A percentile compares a stretch with the other conserved stretches of the same genome.
Conservation (phyloP, 768 basidiomycete species). For the Mycena galopus region DNA sequence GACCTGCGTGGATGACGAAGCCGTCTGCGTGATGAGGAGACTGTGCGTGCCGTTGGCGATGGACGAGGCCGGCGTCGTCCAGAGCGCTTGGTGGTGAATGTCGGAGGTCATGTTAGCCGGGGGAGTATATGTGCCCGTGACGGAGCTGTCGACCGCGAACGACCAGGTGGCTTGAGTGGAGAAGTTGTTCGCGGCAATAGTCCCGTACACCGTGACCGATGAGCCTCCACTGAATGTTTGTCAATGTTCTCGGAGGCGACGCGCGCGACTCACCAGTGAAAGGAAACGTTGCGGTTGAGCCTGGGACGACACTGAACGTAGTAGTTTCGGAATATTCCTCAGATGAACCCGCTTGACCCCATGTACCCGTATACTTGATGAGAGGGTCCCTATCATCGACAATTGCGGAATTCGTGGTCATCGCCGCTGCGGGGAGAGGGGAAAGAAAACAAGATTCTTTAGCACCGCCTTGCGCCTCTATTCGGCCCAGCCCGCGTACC, state of each 20-base stretch:
- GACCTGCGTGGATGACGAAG: background rate
- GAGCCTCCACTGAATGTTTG: background rate
- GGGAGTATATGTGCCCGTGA: background rate
- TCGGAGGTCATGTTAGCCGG: background rate
- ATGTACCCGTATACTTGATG: background rate
- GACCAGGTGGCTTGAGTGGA: background rate
- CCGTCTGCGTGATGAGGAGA: slow-evolving; percentile 10
- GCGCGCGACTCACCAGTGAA: background rate
- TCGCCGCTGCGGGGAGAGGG: background rate
- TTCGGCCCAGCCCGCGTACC: too few relatives aligned
- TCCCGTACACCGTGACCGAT: background rate
- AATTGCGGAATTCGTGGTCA: background rate
- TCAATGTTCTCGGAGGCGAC: background rate
- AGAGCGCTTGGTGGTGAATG: slow-evolving; percentile 3
- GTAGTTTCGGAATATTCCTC: background rate
- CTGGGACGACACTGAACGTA: background rate
- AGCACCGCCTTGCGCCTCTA: too few relatives aligned
- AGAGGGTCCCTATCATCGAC: background rate
- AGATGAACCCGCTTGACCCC: background rate
- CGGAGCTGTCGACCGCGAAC: background rate
- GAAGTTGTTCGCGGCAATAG: background rate
- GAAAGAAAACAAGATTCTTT: too few relatives aligned
- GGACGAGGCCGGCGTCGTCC: background rate
- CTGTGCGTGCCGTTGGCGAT: background rate
- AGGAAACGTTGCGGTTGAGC: background rate